Conservation (phyloP, 2,329 filamentous ascomycete genomes). For the Clarireedia hainanense region DNA sequence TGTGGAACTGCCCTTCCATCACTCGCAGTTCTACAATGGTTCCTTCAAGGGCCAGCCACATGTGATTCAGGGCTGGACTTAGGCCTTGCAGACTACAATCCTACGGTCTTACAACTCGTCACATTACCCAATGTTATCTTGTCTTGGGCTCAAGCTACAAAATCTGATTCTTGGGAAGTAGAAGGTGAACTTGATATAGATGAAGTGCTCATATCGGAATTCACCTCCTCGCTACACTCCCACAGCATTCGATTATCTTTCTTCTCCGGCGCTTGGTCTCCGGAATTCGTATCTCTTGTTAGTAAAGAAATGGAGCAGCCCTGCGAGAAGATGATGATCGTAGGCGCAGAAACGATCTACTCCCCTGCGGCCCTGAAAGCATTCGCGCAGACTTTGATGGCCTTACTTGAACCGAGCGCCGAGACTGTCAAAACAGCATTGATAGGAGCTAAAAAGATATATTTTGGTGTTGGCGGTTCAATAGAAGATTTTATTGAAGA, state of each 20-base stretch:
- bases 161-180: slow-evolving; percentile 18
- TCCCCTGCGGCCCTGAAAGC: slow-evolving; percentile 61
- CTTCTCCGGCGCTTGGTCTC: slow-evolving; percentile 68
- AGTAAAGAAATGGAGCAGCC: slow-evolving; percentile 11
- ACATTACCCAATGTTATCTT: slow-evolving; percentile 73
- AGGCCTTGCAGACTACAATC: slow-evolving; percentile 72
- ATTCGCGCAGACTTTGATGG: slow-evolving; percentile 60
- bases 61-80: slow-evolving; percentile 40
- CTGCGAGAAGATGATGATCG: slow-evolving; percentile 39
- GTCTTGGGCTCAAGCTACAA: slow-evolving; percentile 42
- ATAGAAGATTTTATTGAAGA: slow-evolving; percentile 63
- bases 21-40: slow-evolving; percentile 61
- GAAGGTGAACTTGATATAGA: slow-evolving; percentile 29
- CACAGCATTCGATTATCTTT: slow-evolving; percentile 53
- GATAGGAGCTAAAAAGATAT: slow-evolving; percentile 70
- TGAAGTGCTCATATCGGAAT: slow-evolving; percentile 46
- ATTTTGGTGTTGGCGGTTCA: slow-evolving; percentile 79
- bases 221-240: slow-evolving; percentile 44
- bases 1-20: slow-evolving; percentile 72
- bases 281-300: slow-evolving; percentile 54
- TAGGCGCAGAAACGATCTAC: slow-evolving; percentile 80
- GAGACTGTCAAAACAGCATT: slow-evolving; percentile 40
- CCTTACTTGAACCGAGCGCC: slow-evolving; percentile 41
- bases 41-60: slow-evolving; percentile 26
- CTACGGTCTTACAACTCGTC: slow-evolving; percentile 67